Evolutionary conservation across 2,329 filamentous ascomycete genomes (phyloP).

Genomic region (Ophiocordyceps camponoti-saundersi): DNA sequence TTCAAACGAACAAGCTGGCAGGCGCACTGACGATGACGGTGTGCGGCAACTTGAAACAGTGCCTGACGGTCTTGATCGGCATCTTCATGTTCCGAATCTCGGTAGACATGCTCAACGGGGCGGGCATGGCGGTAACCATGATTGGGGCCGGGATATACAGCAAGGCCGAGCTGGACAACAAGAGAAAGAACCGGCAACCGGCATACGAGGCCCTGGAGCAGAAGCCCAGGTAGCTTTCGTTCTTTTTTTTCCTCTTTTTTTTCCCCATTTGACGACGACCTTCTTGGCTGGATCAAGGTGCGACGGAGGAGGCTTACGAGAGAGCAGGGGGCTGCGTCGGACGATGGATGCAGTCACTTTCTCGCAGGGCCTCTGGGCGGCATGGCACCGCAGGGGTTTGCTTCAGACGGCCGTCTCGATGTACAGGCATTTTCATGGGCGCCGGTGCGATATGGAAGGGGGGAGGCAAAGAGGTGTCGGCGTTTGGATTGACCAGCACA

Average conservation of each 20-base stretch:
- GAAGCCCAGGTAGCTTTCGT: conserved; percentile 8
- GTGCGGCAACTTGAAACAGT: conserved; percentile 41
- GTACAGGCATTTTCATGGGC: too few species aligned
- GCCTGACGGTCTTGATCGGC: conserved; percentile 35
- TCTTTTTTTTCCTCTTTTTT: neutral
- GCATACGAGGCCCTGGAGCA: conserved; percentile 20
- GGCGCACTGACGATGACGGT: conserved; percentile 43
- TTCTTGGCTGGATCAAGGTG: neutral
- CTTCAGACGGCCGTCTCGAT: too few species aligned
- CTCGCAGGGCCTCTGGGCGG: too few species aligned
- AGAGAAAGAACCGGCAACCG: conserved; percentile 15
- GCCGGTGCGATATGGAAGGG: too few species aligned
- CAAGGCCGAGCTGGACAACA: conserved; percentile 36
- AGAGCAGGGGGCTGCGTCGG: neutral
- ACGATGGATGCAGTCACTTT: too few species aligned
- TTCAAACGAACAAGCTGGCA: conserved; percentile 39
- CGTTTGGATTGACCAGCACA: neutral
- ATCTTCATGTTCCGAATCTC: conserved; percentile 34
- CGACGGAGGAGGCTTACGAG: neutral
- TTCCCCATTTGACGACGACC: neutral
- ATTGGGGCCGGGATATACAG: conserved; percentile 39
- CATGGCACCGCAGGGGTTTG: too few species aligned
- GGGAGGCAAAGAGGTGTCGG: neutral
- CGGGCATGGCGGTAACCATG: conserved; percentile 37
- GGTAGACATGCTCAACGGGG: conserved; percentile 33